Percentiles rank a stretch among this genome's conserved stretches.
Conservation (phyloP, 805 yeast species). For the Cyberlindnera nakhonratchasimensis region DNA sequence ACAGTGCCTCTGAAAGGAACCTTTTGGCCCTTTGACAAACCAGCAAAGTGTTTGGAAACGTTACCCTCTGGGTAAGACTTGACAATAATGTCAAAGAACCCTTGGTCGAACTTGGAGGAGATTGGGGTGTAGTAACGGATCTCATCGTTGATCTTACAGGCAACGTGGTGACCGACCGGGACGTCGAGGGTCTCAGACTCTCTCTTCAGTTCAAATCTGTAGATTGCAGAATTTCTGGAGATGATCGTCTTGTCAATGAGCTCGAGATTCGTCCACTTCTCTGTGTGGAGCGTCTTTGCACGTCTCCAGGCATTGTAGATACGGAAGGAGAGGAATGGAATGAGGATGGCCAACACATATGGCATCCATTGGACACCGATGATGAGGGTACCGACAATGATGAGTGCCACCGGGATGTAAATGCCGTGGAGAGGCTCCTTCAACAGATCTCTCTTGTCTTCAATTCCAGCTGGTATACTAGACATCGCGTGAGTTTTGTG, state of each 20-base stretch:
- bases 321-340: conserved; percentile 37
- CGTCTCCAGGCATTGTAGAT: conserved; percentile 34
- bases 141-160: conserved; percentile 44
- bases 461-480: conserved; percentile 33
- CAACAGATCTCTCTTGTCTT: conserved; percentile 41
- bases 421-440: conserved; percentile 75
- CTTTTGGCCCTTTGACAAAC: conserved; percentile 57
- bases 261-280: conserved; percentile 63
- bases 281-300: conserved; percentile 43
- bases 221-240: conserved; percentile 66
- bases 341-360: conserved; percentile 35
- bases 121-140: conserved; percentile 76
- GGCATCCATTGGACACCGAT: conserved; percentile 41
- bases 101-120: conserved; percentile 63
- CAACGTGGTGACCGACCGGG: conserved; percentile 76
- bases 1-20: conserved; percentile 78
- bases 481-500: conserved; percentile 10
- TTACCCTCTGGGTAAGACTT: conserved; percentile 72
- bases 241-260: conserved; percentile 70
- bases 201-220: conserved; percentile 62
- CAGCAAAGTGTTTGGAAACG: conserved; percentile 66
- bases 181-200: conserved; percentile 59
- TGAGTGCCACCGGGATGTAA: conserved; percentile 61
- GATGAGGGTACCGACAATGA: conserved; percentile 57
- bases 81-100: conserved; percentile 72